Base-by-base conservation (phyloP, 495 filamentous ascomycete genomes). In the Apiosordaria backusii region DNA sequence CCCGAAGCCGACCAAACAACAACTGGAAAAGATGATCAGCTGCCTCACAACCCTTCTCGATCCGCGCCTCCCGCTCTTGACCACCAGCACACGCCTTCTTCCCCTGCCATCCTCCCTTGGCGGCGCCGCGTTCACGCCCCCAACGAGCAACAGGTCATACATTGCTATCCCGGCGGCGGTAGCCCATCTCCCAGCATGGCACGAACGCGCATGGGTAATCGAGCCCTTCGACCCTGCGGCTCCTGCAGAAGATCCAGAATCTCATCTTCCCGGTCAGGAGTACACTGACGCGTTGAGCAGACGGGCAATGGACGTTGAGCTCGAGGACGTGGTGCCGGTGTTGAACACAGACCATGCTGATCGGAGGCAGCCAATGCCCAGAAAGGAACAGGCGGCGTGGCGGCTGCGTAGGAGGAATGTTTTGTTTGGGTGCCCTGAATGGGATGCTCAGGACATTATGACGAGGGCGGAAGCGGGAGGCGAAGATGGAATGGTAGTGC, bases 151-250 rank as follows among this genome's bases (percentile, higher is more conserved):
- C 66, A 21, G 64, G 1, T 29, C 66, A 0, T 74, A 63, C 19
- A 4, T 72, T 22, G 72, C 70, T 23, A 29, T 74, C 5, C 72
- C 72, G 0, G 15, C 53, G 16, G 62, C 26, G 3, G 29, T 72
- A 1, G 61, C 60, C 2, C 68, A 70, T 57, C 60, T 70, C 0
- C 64, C 70, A 0, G 54, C 26, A 0, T 67, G 64, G 62, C 52
- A 65, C 19, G 40, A 68, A 0, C 62, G 68, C 4, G 67, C 64
- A 2, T 72, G 72, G 70, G 59, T 66, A 0, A 5, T 74, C 16
- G 70, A 74, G 65, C 72, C 70, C 1, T 72, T 74, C 9, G 70
- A 74, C 35, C 66, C 67, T 0, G 24, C n/a, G 4, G 66, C 53
- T 1, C 7, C 13, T 35, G 59, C 60, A 10, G 67, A 70, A 29